Percentiles rank a stretch among this genome's conserved stretches.
Evolutionary conservation across 2,329 filamentous ascomycete species (phyloP).

Genomic region (Fusarium brevicatenulatum): DNA sequence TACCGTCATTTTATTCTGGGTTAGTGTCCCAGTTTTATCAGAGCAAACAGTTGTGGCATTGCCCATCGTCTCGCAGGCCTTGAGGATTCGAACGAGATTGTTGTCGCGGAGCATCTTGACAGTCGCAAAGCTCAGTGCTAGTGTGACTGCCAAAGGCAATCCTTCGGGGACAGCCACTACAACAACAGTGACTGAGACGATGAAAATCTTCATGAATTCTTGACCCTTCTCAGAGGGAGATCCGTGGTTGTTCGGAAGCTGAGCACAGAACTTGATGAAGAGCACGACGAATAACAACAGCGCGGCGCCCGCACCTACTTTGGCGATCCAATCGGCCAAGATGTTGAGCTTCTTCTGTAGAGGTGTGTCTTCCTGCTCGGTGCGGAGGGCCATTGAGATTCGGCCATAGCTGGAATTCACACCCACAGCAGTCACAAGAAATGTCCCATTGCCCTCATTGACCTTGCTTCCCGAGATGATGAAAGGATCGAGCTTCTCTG

Average conservation of each 20-base stretch:
- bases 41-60: constrained; percentile 81
- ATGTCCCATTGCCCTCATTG: constrained; percentile 63
- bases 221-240: constrained; percentile 65
- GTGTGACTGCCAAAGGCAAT: constrained; percentile 72
- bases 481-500: constrained; percentile 70
- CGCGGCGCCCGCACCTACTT: constrained; percentile 70
- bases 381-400: constrained; percentile 65
- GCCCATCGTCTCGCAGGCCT: constrained; percentile 78
- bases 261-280: constrained; percentile 79
- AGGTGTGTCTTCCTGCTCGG: constrained; percentile 62
- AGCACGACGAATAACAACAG: constrained; percentile 79
- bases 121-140: constrained; percentile 75
- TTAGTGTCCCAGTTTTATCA: constrained; percentile 60
- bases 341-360: constrained; percentile 64
- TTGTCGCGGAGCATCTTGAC: constrained; percentile 77
- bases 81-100: constrained; percentile 73
- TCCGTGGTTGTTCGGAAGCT: constrained; percentile 62
- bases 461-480: constrained; percentile 67
- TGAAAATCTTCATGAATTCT: constrained; percentile 71
- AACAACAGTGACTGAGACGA: constrained; percentile 72
- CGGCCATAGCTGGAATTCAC: constrained; percentile 64
- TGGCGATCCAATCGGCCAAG: constrained; percentile 49
- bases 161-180: constrained; percentile 76
- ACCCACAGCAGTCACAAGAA: constrained; percentile 65
- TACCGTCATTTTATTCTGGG: constrained; percentile 78